These are phyloP conservation scores for Tetrahymena elliotti DNA, from an alignment of 73 alveolate species.

Conservation along the genomic window DNA sequence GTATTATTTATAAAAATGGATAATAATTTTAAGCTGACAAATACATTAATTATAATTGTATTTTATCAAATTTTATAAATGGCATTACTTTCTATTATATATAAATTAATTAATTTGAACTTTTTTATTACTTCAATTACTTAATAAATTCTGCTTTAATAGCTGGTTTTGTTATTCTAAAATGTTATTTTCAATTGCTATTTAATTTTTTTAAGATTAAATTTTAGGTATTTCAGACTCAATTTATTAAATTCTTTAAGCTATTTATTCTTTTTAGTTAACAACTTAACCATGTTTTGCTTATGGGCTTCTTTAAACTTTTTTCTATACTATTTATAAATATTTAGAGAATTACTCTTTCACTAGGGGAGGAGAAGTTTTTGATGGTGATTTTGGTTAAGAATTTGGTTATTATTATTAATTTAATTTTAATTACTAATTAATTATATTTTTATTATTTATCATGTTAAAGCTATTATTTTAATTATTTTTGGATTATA, in stretches of 20 bases:
- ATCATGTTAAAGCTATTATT: neutral
- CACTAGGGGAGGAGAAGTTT: neutral
- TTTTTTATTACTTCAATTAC: neutral
- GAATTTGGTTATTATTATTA: too few species aligned
- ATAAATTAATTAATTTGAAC: too few species aligned
- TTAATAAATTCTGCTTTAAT: neutral
- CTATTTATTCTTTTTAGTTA: neutral
- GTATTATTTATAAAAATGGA: too few species aligned
- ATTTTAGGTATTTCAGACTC: neutral
- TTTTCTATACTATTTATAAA: neutral
- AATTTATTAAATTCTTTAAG: neutral
- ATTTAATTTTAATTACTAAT: too few species aligned
- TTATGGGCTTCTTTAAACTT: neutral
- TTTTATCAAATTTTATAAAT: too few species aligned
- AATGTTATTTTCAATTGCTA: neutral
- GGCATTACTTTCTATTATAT: too few species aligned
- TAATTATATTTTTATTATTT: too few species aligned
- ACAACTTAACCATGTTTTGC: neutral
- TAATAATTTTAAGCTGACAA: too few species aligned
- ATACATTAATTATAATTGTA: too few species aligned
- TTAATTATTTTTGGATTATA: too few species aligned
- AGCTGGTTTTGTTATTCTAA: neutral
- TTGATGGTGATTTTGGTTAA: neutral
- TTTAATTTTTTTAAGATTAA: too few species aligned
- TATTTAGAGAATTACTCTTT: neutral